phyloP scores from a whole-genome alignment of 2,329 filamentous ascomycete species.

The Neonectria magnoliae region DNA sequence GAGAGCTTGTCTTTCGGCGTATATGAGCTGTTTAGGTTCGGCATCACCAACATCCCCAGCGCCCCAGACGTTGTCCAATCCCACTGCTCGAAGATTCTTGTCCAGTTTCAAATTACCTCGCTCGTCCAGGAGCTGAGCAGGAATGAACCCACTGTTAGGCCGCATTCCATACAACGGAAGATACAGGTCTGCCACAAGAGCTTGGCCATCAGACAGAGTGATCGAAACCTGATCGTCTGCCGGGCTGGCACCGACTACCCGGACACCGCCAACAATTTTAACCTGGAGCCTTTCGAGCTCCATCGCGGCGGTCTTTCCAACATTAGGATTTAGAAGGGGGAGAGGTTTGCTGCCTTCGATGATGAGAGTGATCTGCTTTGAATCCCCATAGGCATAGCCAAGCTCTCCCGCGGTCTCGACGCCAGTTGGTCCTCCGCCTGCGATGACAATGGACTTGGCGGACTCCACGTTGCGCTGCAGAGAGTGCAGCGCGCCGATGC shows the following conservation, averaged over 20 bases:
- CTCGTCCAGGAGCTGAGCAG: not conserved
- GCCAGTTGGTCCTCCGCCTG: not conserved
- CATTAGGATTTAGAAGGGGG: not conserved
- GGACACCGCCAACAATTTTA: not conserved
- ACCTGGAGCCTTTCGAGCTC: not conserved
- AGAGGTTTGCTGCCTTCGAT: not conserved
- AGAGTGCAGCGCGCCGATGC: not conserved
- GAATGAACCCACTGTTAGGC: not conserved
- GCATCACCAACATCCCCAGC: constrained; percentile 7
- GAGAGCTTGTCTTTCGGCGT: constrained; percentile 4
- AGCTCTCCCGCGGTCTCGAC: not conserved
- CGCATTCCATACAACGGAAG: constrained; percentile 1
- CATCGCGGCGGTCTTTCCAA: not conserved
- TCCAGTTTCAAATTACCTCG: not conserved
- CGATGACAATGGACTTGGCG: constrained; percentile 1
- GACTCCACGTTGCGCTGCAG: not conserved
- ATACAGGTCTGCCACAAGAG: not conserved
- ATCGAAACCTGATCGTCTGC: not conserved
- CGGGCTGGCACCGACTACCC: not conserved
- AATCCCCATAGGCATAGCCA: not conserved
- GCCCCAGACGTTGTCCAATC: constrained; percentile 5
- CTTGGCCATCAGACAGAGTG: not conserved
- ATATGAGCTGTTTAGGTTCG: constrained; percentile 12
- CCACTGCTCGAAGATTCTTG: not conserved
- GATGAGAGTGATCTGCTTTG: not conserved